Percentiles rank a stretch among this genome's conserved stretches.
phyloP scores from a whole-genome alignment of 139 green algal genomes.

The Marvania coccoides region DNA sequence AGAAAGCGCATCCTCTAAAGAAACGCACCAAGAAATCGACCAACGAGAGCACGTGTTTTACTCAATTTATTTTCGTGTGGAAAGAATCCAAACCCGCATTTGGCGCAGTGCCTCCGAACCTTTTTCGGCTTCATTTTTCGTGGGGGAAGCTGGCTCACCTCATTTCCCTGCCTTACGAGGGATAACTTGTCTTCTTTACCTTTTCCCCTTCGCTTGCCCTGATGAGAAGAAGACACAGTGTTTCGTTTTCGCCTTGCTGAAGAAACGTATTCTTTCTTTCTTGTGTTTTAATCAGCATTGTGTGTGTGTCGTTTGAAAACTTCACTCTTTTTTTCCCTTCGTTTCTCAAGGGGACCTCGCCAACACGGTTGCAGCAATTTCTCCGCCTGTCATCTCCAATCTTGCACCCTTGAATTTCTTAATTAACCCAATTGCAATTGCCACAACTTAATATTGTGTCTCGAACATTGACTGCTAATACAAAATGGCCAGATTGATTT shows the following conservation, averaged over 20 bases:
- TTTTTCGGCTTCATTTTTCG: not conserved
- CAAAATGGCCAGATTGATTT: too few relatives aligned
- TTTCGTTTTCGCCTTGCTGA: too few relatives aligned
- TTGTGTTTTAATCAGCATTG: not conserved
- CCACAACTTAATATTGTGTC: not conserved
- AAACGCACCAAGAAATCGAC: not conserved
- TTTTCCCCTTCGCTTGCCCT: too few relatives aligned
- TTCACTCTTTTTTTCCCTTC: too few relatives aligned
- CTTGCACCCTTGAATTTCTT: not conserved
- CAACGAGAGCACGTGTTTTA: not conserved
- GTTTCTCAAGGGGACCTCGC: too few relatives aligned
- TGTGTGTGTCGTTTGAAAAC: not conserved
- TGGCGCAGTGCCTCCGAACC: conserved; percentile 12
- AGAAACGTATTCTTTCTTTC: too few relatives aligned
- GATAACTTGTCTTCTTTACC: not conserved
- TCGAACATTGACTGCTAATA: too few relatives aligned
- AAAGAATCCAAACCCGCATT: not conserved
- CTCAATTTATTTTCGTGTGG: not conserved
- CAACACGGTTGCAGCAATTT: not conserved
- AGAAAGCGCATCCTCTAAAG: conserved; percentile 67
- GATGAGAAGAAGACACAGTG: too few relatives aligned
- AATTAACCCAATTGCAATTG: not conserved
- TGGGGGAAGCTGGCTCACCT: not conserved
- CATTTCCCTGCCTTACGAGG: not conserved
- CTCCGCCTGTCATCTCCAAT: not conserved